Percentiles rank a stretch among this genome's conserved stretches.
Evolutionary conservation across 495 filamentous ascomycete genomes (phyloP).

Genomic region (Lasiosphaeriaceae sp.): DNA sequence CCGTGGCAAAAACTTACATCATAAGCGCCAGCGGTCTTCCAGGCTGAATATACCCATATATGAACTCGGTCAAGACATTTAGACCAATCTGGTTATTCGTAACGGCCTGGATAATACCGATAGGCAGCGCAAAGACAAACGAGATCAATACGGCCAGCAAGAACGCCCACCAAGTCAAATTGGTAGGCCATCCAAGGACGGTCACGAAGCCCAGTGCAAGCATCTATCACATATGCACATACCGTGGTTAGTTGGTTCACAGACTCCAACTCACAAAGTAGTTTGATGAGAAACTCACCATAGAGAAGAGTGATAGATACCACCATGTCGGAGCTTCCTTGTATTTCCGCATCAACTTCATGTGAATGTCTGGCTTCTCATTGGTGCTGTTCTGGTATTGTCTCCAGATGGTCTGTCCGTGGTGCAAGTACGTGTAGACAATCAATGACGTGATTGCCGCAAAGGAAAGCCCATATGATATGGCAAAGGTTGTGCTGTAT

Average conservation of each 20-base stretch:
- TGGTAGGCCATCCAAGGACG: conserved; percentile 61
- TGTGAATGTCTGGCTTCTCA: conserved; percentile 56
- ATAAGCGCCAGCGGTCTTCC: conserved; percentile 64
- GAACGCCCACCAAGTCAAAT: conserved; percentile 64
- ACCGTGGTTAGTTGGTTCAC: too few species aligned
- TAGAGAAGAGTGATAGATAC: conserved; percentile 47
- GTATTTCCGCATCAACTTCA: conserved; percentile 58
- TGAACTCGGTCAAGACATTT: conserved; percentile 67
- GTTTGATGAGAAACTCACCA: conserved; percentile 30
- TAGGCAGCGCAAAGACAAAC: conserved; percentile 51
- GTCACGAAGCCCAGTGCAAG: conserved; percentile 59
- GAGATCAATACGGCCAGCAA: conserved; percentile 59
- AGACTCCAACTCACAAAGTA: too few species aligned
- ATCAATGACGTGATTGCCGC: conserved; percentile 65
- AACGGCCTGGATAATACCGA: conserved; percentile 59
- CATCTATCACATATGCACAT: conserved; percentile 35
- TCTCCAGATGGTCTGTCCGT: conserved; percentile 59
- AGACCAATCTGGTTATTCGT: conserved; percentile 67
- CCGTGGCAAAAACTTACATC: conserved; percentile 44
- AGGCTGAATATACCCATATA: conserved; percentile 67
- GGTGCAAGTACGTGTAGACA: conserved; percentile 61
- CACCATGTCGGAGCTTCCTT: conserved; percentile 56
- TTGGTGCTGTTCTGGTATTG: conserved; percentile 57
- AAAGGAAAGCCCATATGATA: conserved; percentile 68
- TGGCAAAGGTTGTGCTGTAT: conserved; percentile 54